Evolutionary conservation across 1,284 basidiomycete species (phyloP).

Genomic region (Amylostereum areolatum): DNA sequence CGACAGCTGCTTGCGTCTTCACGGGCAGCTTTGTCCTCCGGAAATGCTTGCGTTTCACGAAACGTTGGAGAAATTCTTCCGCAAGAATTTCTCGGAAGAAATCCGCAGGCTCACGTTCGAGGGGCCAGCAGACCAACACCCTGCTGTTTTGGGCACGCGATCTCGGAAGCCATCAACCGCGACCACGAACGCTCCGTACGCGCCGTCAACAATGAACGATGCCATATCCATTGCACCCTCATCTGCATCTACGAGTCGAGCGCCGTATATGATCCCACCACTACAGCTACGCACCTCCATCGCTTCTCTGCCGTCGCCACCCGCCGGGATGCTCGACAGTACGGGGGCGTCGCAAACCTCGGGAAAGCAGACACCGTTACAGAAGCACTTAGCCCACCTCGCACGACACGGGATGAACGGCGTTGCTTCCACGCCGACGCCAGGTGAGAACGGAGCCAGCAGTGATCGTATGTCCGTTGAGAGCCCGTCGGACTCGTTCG

Average conservation of each 20-base stretch:
- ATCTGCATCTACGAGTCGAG: slow-evolving; percentile 30
- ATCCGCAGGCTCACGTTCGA: slow-evolving; percentile 62
- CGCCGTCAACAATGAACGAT: slow-evolving; percentile 9
- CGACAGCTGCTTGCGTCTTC: slow-evolving; percentile 78
- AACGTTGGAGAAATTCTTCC: slow-evolving; percentile 84
- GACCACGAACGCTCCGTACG: slow-evolving; percentile 2
- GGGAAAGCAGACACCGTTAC: slow-evolving; percentile 65
- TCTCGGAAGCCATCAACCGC: not conserved
- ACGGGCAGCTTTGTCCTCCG: slow-evolving; percentile 75
- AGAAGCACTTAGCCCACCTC: slow-evolving; percentile 70
- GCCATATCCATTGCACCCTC: slow-evolving; percentile 11
- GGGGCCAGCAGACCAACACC: slow-evolving; percentile 23
- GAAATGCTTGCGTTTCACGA: slow-evolving; percentile 92
- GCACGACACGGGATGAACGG: slow-evolving; percentile 76
- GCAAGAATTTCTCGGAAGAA: slow-evolving; percentile 87
- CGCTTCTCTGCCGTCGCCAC: slow-evolving; percentile 8
- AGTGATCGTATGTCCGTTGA: slow-evolving; percentile 56
- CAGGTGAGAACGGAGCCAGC: slow-evolving; percentile 45
- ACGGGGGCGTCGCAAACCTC: slow-evolving; percentile 1
- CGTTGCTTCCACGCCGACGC: slow-evolving; percentile 55
- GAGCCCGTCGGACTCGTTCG: slow-evolving; percentile 66
- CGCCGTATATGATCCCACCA: slow-evolving; percentile 38
- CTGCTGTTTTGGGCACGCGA: not conserved
- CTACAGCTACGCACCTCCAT: slow-evolving; percentile 35
- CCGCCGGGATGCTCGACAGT: not conserved